Percentiles rank a stretch among this genome's conserved stretches.
phyloP scores from a whole-genome alignment of 2,329 filamentous ascomycete species.

The Epicoccum nigrum region DNA sequence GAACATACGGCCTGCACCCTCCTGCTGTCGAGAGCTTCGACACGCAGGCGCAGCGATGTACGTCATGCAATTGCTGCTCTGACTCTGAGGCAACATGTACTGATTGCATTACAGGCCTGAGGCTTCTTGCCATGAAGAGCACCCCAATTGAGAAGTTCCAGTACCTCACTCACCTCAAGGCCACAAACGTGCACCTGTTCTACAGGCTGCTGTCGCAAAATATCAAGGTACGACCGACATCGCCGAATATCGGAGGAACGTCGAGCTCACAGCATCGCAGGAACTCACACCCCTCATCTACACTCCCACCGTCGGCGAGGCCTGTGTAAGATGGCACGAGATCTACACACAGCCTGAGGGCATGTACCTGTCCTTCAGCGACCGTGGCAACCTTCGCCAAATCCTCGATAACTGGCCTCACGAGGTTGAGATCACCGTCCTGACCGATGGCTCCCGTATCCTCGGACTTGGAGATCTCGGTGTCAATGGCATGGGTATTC shows the following conservation, averaged over 20 bases:
- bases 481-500: constrained; percentile 97
- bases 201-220: constrained; percentile 80
- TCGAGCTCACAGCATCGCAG: constrained; percentile 52
- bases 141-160: constrained; percentile 82
- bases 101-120: constrained; percentile 66
- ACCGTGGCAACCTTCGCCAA: constrained; percentile 85
- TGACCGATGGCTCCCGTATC: constrained; percentile 94
- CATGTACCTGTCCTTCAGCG: constrained; percentile 94
- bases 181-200: constrained; percentile 79
- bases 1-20: constrained; percentile 60
- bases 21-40: constrained; percentile 58
- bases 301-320: constrained; percentile 91
- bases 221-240: constrained; percentile 55
- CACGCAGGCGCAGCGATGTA: constrained; percentile 58
- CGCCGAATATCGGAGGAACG: neutral
- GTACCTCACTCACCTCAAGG: constrained; percentile 77
- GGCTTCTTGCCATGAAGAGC: constrained; percentile 72
- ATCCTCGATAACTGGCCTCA: constrained; percentile 95
- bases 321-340: constrained; percentile 94
- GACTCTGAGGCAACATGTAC: neutral
- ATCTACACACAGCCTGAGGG: constrained; percentile 94
- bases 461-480: constrained; percentile 93
- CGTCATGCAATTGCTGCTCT: constrained; percentile 18
- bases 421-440: constrained; percentile 92
- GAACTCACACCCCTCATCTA: constrained; percentile 85